Conservation (phyloP, 805 yeast genomes). For the Starmerella stellata region DNA sequence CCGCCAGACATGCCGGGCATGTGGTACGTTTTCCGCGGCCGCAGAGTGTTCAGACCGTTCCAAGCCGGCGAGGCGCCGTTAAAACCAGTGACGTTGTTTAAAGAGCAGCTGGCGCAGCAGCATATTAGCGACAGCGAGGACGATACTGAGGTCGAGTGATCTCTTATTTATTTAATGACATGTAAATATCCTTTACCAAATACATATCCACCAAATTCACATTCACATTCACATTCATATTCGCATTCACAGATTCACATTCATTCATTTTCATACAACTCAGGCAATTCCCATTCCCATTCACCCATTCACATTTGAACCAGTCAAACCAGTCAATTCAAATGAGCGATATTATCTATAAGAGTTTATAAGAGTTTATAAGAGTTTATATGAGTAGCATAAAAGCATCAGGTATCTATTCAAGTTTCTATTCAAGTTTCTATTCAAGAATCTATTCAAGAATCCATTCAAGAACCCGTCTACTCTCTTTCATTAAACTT, state of each 20-base stretch:
- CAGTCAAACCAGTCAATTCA: too few species aligned
- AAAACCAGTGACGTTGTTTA: slow-evolving; percentile 15
- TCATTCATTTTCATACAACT: too few species aligned
- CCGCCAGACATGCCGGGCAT: slow-evolving; percentile 21
- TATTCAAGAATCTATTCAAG: not conserved
- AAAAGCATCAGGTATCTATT: not conserved
- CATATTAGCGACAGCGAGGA: slow-evolving; percentile 7
- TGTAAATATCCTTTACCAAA: not conserved
- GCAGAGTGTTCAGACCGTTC: slow-evolving; percentile 23
- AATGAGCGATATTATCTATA: too few species aligned
- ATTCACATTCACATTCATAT: too few species aligned
- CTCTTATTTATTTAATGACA: slow-evolving; percentile 1
- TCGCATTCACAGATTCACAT: too few species aligned
- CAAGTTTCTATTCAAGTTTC: not conserved
- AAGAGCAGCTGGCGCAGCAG: slow-evolving; percentile 4
- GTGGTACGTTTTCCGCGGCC: slow-evolving; percentile 26
- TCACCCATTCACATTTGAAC: too few species aligned
- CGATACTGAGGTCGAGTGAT: slow-evolving; percentile 12
- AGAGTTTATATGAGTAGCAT: too few species aligned
- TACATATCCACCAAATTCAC: not conserved
- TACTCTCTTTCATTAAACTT: too few species aligned
- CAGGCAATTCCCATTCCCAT: too few species aligned
- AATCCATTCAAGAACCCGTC: too few species aligned
- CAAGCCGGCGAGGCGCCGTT: slow-evolving; percentile 16
- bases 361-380: too few species aligned